A percentile compares a stretch with the other conserved stretches of the same genome.
Conservation (phyloP, 2,329 filamentous ascomycete species). For the Pseudogymnoascus sp. region DNA sequence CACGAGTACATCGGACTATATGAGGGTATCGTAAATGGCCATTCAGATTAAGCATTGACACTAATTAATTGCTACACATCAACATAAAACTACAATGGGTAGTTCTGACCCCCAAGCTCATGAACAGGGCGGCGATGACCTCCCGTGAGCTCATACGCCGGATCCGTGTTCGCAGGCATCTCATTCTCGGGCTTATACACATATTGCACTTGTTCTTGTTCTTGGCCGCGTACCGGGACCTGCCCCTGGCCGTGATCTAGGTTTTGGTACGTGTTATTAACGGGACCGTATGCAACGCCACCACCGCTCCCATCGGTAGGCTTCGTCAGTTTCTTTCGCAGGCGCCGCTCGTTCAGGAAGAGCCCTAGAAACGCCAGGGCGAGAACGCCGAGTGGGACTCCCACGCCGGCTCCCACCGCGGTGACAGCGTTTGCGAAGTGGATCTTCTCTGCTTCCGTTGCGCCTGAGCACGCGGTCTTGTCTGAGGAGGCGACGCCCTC, state of each 20-base stretch:
- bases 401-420: slow-evolving; percentile 14
- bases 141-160: neutral
- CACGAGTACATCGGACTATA: neutral
- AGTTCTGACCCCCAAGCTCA: neutral
- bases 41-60: neutral
- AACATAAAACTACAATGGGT: neutral
- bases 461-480: neutral
- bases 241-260: neutral
- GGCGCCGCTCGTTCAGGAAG: slow-evolving; percentile 10
- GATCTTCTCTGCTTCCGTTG: neutral
- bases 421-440: neutral
- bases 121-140: neutral
- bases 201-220: neutral
- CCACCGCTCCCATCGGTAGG: neutral
- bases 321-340: slow-evolving; percentile 4
- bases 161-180: neutral
- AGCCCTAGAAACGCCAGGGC: slow-evolving; percentile 7
- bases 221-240: slow-evolving; percentile 8
- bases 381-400: slow-evolving; percentile 9
- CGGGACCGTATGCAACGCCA: neutral
- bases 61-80: neutral
- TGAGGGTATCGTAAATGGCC: neutral
- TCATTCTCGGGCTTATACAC: neutral
- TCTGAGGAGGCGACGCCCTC: neutral
- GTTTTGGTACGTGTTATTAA: neutral